Conservation (phyloP, 495 filamentous ascomycete genomes). For the Penicillium tannophilum region DNA sequence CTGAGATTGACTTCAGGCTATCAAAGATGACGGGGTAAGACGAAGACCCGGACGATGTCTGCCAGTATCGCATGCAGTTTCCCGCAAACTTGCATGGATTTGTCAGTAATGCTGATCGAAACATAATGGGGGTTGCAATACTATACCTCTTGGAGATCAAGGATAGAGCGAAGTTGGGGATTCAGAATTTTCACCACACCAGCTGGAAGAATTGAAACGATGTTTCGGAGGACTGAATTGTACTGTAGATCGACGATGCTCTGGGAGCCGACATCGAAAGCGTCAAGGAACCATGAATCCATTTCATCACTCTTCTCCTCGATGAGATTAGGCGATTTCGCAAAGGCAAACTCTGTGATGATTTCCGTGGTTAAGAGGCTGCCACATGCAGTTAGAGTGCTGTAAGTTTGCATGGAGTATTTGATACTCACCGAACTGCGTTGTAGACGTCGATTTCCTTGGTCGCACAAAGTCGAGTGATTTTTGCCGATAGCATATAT, state of each 20-base stretch:
- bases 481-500: not conserved
- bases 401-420: not conserved
- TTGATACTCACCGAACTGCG: not conserved
- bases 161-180: not conserved
- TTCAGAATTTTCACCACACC: not conserved
- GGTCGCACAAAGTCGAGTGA: not conserved
- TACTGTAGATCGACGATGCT: not conserved
- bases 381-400: not conserved
- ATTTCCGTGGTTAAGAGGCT: not conserved
- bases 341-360: not conserved
- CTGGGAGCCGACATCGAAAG: not conserved
- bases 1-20: constrained; percentile 6
- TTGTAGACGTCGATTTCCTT: not conserved
- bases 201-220: not conserved
- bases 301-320: not conserved
- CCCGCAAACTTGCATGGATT: not conserved
- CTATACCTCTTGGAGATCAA: not conserved
- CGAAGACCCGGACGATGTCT: not conserved
- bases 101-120: not conserved
- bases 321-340: not conserved
- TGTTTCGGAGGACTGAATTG: not conserved
- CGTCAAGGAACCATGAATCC: not conserved
- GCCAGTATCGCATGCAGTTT: not conserved
- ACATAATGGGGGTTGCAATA: not conserved
- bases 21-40: constrained; percentile 17